Conservation (phyloP, 495 filamentous ascomycete genomes). For the Penicillium fimorum region DNA sequence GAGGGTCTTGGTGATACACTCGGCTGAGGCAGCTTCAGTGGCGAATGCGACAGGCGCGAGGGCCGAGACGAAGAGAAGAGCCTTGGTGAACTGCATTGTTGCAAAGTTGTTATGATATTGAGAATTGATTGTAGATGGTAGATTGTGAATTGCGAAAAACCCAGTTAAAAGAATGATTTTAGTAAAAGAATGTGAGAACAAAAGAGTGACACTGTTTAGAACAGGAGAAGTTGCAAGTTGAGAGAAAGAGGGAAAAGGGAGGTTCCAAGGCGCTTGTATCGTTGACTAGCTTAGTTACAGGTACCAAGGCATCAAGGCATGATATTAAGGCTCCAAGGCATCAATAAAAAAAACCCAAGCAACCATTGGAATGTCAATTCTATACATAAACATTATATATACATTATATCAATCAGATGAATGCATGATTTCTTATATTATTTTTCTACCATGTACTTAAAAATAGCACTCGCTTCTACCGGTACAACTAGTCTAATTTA, state of each 20-base stretch:
- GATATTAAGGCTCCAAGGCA: background rate
- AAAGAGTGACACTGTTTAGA: constrained; percentile 33
- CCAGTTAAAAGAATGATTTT: constrained; percentile 37
- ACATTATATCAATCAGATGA: background rate
- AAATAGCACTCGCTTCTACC: no score
- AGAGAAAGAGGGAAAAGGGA: constrained; percentile 12
- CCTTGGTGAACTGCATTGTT: constrained; percentile 41
- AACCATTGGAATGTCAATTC: constrained; percentile 19
- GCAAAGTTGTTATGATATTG: constrained; percentile 5
- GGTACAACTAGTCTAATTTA: background rate
- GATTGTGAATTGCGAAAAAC: background rate
- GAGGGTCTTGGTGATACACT: constrained; percentile 28
- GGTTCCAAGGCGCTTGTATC: constrained; percentile 15
- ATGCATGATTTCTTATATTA: no score
- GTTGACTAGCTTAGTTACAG: constrained; percentile 15
- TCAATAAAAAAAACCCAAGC: constrained; percentile 1
- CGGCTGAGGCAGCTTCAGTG: constrained; percentile 24
- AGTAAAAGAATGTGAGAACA: constrained; percentile 34
- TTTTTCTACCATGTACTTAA: background rate
- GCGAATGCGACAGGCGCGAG: constrained; percentile 36
- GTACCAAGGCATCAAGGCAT: background rate
- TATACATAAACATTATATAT: background rate
- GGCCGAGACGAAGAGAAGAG: constrained; percentile 33
- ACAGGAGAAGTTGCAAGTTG: constrained; percentile 18
- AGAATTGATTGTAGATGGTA: background rate